A percentile compares a stretch with the other conserved stretches of the same genome.
phyloP scores from a whole-genome alignment of 805 yeast genomes.

The Saturnispora saitoi region DNA sequence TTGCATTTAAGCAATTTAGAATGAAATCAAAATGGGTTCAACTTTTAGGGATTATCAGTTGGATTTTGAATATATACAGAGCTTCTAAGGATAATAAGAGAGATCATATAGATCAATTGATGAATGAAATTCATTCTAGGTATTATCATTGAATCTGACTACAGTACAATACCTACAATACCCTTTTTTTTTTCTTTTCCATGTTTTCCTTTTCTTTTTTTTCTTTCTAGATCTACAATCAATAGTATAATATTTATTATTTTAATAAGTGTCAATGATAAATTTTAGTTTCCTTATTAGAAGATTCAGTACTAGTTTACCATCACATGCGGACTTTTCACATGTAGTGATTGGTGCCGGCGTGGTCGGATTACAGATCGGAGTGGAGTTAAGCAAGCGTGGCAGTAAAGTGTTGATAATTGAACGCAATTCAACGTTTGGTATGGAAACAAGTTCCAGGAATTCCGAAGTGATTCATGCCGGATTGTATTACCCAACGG shows the following conservation, averaged over 20 bases:
- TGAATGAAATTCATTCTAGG: background rate
- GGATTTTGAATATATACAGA: background rate
- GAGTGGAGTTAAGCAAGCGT: background rate
- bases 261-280: background rate
- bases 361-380: conserved; percentile 3
- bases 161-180: background rate
- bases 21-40: conserved; percentile 30
- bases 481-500: conserved; percentile 71
- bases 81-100: background rate
- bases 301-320: background rate
- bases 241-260: no score
- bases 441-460: conserved; percentile 79
- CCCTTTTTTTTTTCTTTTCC: background rate
- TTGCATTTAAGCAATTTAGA: conserved; percentile 15
- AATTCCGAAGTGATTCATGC: conserved; percentile 93
- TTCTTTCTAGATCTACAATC: no score
- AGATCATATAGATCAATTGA: background rate
- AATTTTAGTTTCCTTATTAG: background rate
- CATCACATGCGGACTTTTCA: conserved; percentile 12
- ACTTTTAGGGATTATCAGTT: conserved; percentile 1
- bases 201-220: no score
- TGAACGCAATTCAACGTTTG: conserved; percentile 59
- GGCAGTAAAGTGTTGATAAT: conserved; percentile 47
- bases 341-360: conserved; percentile 19
- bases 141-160: background rate